Evolutionary conservation across 805 yeast genomes (phyloP).

Genomic region (Kregervanrija pseudodelftensis): DNA sequence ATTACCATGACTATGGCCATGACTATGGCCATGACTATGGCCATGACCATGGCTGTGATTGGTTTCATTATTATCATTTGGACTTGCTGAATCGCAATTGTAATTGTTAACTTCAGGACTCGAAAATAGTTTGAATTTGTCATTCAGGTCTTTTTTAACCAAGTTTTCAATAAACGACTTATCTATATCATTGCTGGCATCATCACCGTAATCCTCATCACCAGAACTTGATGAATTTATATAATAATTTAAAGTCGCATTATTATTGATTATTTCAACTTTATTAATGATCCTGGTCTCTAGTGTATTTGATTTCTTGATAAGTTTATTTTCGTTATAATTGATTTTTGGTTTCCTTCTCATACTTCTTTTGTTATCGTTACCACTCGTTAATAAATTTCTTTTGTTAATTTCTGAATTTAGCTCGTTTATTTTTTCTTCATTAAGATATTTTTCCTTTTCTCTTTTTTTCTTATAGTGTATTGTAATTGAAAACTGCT

Average conservation of each 20-base stretch:
- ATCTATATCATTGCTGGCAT: no score
- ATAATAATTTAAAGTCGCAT: neutral
- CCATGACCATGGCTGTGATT: no score
- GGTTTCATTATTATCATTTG: no score
- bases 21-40: no score
- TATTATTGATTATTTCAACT: neutral
- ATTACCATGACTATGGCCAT: no score
- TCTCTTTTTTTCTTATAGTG: neutral
- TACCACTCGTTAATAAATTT: neutral
- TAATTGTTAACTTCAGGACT: no score
- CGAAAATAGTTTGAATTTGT: no score
- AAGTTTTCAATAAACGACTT: no score
- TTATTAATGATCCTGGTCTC: no score
- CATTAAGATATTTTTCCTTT: neutral
- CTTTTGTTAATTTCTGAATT: neutral
- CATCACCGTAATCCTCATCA: no score
- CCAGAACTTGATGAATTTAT: neutral
- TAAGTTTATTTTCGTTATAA: constrained; percentile 20
- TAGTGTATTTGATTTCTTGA: neutral
- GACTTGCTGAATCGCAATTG: no score
- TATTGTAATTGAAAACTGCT: neutral
- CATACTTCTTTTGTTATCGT: constrained; percentile 12
- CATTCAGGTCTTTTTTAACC: no score
- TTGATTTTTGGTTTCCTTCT: constrained; percentile 16
- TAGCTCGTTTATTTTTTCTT: neutral